A percentile compares a stretch with the other conserved stretches of the same genome.
Evolutionary conservation across 139 green algal genomes (phyloP).

Genomic region (Yamagishiella unicocca): DNA sequence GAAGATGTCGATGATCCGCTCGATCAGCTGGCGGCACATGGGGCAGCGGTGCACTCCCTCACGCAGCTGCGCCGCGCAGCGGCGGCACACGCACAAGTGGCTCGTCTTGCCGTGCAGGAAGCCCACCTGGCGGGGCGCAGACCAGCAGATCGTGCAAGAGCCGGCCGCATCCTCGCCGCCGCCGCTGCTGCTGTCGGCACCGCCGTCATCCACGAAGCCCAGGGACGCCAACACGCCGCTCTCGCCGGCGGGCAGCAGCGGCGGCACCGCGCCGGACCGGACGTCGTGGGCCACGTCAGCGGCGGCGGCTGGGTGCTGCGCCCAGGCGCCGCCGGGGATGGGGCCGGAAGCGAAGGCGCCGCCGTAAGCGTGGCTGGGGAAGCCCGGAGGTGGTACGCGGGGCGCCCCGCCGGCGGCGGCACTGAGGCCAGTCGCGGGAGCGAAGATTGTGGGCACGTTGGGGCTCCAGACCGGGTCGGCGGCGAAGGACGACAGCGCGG

Average conservation of each 20-base stretch:
- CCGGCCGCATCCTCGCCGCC: background rate
- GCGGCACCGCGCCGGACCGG: background rate
- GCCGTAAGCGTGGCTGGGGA: slow-evolving; percentile 36
- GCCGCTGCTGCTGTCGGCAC: slow-evolving; percentile 10
- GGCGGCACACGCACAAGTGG: slow-evolving; percentile 50
- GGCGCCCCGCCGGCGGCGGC: background rate
- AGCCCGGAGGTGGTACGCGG: slow-evolving; percentile 18
- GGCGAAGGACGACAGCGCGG: background rate
- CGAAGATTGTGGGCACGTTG: background rate
- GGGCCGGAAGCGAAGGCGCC: slow-evolving; percentile 32
- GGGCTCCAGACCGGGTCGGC: slow-evolving; percentile 23
- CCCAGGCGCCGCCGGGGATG: slow-evolving; percentile 2
- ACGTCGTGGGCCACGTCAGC: background rate
- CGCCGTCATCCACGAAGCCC: slow-evolving; percentile 37
- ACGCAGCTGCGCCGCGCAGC: slow-evolving; percentile 42
- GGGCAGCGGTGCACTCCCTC: slow-evolving; percentile 49
- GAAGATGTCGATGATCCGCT: slow-evolving; percentile 52
- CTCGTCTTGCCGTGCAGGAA: slow-evolving; percentile 48
- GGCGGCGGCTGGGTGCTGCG: background rate
- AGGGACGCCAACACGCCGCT: slow-evolving; percentile 30
- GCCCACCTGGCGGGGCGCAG: slow-evolving; percentile 42
- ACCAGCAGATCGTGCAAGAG: slow-evolving; percentile 41
- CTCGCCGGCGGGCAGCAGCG: slow-evolving; percentile 16
- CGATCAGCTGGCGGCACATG: slow-evolving; percentile 51
- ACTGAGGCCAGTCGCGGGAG: background rate